A percentile compares a stretch with the other conserved stretches of the same genome.
These are phyloP conservation scores for Daldinia eschscholtzii DNA, from an alignment of 2,329 filamentous ascomycete genomes.

Conservation along the genomic window DNA sequence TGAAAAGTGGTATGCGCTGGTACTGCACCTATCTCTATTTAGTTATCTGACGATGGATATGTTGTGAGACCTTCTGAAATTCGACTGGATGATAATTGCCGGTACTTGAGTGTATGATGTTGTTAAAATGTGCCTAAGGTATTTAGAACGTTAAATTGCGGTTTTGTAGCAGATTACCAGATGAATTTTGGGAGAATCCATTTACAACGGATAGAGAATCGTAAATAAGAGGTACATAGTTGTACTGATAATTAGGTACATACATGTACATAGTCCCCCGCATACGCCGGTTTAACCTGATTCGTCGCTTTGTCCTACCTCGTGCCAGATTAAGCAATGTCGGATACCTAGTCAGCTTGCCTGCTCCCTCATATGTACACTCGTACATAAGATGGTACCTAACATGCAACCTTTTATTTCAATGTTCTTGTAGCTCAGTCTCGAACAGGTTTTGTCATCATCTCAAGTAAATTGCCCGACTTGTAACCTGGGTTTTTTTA, in stretches of 20 bases:
- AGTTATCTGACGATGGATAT: constrained; percentile 22
- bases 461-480: constrained; percentile 28
- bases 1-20: constrained; percentile 41
- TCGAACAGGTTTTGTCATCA: constrained; percentile 41
- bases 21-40: constrained; percentile 29
- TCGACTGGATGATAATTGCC: constrained; percentile 4
- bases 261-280: constrained; percentile 16
- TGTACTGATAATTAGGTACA: constrained; percentile 9
- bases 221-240: background rate
- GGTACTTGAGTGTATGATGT: constrained; percentile 1
- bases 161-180: background rate
- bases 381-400: background rate
- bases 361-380: background rate
- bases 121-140: background rate
- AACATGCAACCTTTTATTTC: background rate
- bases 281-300: constrained; percentile 28
- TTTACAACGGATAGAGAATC: no score
- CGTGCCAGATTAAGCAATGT: constrained; percentile 44
- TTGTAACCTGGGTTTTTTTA: constrained; percentile 21
- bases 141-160: background rate
- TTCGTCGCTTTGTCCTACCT: constrained; percentile 45
- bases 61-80: constrained; percentile 16
- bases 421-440: constrained; percentile 10
- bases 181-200: no score
- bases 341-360: constrained; percentile 24